Evolutionary conservation across 2,329 filamentous ascomycete genomes (phyloP).

Genomic region (Trichothecium sympodiale): DNA sequence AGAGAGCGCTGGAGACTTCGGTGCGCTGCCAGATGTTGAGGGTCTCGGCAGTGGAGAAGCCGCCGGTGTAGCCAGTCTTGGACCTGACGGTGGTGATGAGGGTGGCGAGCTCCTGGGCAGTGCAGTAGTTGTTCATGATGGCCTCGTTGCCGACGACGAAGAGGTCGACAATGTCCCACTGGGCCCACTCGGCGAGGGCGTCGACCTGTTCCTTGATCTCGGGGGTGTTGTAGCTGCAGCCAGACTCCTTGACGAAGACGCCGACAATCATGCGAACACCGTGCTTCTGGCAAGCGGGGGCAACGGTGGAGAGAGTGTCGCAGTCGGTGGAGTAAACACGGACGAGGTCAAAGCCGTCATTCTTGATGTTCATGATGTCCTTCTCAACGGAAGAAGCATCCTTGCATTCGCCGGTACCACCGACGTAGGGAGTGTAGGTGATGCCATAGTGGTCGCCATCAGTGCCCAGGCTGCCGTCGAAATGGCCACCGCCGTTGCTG

Average conservation of each 20-base stretch:
- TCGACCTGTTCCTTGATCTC: constrained; percentile 63
- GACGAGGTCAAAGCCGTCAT: constrained; percentile 56
- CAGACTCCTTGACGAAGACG: constrained; percentile 65
- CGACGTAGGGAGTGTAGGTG: constrained; percentile 67
- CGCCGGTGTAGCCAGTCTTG: constrained; percentile 59
- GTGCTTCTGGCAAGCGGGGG: constrained; percentile 51
- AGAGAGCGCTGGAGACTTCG: constrained; percentile 49
- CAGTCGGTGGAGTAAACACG: constrained; percentile 93
- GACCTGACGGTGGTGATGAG: constrained; percentile 61
- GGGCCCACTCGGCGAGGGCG: constrained; percentile 58
- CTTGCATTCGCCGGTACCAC: constrained; percentile 53
- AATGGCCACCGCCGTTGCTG: constrained; percentile 10
- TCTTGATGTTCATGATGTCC: constrained; percentile 53
- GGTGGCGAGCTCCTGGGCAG: constrained; percentile 49
- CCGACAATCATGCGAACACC: constrained; percentile 76
- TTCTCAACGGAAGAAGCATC: constrained; percentile 37
- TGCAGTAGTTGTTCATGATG: constrained; percentile 62
- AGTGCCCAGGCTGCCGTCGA: constrained; percentile 23
- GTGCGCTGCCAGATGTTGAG: constrained; percentile 63
- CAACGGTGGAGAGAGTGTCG: constrained; percentile 65
- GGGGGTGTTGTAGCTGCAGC: constrained; percentile 44
- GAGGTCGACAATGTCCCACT: constrained; percentile 68
- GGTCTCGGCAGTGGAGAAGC: constrained; percentile 78
- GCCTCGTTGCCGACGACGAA: constrained; percentile 88
- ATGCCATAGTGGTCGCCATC: constrained; percentile 55